phyloP scores from a whole-genome alignment of 768 basidiomycete genomes.

The Lentinula edodes region DNA sequence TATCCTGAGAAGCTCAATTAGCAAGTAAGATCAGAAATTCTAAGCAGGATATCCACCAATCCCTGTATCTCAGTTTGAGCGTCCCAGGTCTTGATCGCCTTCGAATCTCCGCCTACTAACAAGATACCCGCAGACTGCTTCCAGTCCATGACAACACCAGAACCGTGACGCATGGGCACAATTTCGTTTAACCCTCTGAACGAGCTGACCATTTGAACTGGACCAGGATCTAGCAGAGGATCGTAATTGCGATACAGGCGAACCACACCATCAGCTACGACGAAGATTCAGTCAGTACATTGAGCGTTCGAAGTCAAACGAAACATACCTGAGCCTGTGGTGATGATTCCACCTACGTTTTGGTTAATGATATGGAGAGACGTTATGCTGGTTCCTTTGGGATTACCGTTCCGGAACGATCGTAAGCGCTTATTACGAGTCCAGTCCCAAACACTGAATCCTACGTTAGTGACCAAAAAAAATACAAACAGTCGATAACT shows the following conservation, averaged over 20 bases:
- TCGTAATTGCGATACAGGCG: slow-evolving; percentile 94
- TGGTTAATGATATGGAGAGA: slow-evolving; percentile 92
- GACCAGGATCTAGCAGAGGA: slow-evolving; percentile 57
- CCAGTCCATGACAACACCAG: slow-evolving; percentile 90
- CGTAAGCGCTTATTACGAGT: slow-evolving; percentile 70
- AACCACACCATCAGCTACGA: slow-evolving; percentile 82
- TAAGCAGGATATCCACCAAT: slow-evolving; percentile 41
- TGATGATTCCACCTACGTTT: slow-evolving; percentile 85
- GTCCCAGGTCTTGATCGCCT: slow-evolving; percentile 90
- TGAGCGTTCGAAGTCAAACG: neutral
- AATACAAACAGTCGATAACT: slow-evolving; percentile 14
- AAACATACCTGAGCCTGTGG: slow-evolving; percentile 72
- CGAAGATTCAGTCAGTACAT: neutral
- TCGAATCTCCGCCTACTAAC: slow-evolving; percentile 88
- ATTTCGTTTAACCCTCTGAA: slow-evolving; percentile 86
- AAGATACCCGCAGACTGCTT: slow-evolving; percentile 82
- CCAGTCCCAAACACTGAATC: slow-evolving; percentile 90
- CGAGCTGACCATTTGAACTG: slow-evolving; percentile 88
- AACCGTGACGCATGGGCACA: slow-evolving; percentile 67
- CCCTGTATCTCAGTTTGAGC: slow-evolving; percentile 81
- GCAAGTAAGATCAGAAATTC: neutral
- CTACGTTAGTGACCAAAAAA: neutral
- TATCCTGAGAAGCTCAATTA: slow-evolving; percentile 47
- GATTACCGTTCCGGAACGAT: slow-evolving; percentile 87
- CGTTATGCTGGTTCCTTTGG: slow-evolving; percentile 76